phyloP scores from a whole-genome alignment of 148 eudicot species.

The Cornus florida region DNA sequence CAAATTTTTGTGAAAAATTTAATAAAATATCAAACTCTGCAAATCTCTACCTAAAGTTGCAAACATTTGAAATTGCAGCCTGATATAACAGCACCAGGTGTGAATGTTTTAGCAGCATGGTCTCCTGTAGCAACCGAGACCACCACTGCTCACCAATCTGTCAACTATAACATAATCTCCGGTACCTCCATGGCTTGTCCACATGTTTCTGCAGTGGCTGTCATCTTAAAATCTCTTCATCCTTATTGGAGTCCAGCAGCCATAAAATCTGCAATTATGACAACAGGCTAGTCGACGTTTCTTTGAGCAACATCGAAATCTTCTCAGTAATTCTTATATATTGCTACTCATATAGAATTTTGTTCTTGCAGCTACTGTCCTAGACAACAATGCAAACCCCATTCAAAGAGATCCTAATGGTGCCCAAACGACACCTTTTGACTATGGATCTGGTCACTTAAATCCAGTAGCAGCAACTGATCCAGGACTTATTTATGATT shows the following conservation, averaged over 20 bases:
- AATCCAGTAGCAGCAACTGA: conserved; percentile 38
- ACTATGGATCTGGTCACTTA: conserved; percentile 44
- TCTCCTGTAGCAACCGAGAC: conserved; percentile 28
- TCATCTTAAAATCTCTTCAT: conserved; percentile 31
- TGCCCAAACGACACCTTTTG: conserved; percentile 31
- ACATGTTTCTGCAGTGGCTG: conserved; percentile 39
- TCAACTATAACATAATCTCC: conserved; percentile 33
- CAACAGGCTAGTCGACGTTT: conserved; percentile 25
- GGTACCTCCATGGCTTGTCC: conserved; percentile 53
- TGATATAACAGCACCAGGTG: conserved; percentile 46
- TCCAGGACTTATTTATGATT: conserved; percentile 45
- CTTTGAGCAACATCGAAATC: neutral
- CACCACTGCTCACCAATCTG: conserved; percentile 23
- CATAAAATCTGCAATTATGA: conserved; percentile 51
- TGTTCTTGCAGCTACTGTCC: conserved; percentile 26
- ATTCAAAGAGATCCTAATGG: conserved; percentile 28
- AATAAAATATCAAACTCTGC: neutral
- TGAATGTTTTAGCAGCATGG: conserved; percentile 43
- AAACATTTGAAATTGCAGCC: conserved; percentile 29
- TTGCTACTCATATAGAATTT: neutral
- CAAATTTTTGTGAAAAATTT: too few relatives aligned
- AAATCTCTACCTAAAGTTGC: neutral
- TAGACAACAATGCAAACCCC: conserved; percentile 27
- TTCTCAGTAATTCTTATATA: too few relatives aligned
- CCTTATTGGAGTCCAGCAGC: conserved; percentile 51